phyloP scores from a whole-genome alignment of 352 stramenopile species.

The Peronospora destructor region DNA sequence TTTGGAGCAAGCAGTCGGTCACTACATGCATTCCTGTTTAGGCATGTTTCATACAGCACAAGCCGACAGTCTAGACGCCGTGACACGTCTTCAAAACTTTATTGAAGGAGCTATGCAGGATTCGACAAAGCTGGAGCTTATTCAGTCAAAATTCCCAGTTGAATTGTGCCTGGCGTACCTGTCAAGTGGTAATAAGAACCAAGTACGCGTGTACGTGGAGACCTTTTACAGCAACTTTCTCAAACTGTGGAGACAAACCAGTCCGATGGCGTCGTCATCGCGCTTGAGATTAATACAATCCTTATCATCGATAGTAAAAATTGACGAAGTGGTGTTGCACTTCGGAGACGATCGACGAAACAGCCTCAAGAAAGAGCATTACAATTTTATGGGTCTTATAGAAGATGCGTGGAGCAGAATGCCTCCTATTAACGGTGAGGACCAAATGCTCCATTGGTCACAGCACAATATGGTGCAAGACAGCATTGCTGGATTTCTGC shows the following conservation, averaged over 20 bases:
- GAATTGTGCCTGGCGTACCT: slow-evolving; percentile 46
- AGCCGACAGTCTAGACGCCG: neutral
- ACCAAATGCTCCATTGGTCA: slow-evolving; percentile 50
- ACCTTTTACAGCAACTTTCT: slow-evolving; percentile 49
- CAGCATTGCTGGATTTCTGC: slow-evolving; percentile 28
- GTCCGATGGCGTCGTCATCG: slow-evolving; percentile 31
- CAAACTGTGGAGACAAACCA: slow-evolving; percentile 55
- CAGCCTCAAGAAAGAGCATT: slow-evolving; percentile 7
- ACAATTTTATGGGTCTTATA: slow-evolving; percentile 25
- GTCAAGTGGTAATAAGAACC: slow-evolving; percentile 34
- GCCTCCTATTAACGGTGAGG: slow-evolving; percentile 41
- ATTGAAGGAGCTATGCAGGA: slow-evolving; percentile 26
- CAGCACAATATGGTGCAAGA: slow-evolving; percentile 59
- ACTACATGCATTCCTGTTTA: slow-evolving; percentile 44
- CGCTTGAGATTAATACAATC: slow-evolving; percentile 59
- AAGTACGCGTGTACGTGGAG: slow-evolving; percentile 51
- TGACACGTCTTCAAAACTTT: slow-evolving; percentile 24
- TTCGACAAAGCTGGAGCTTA: slow-evolving; percentile 27
- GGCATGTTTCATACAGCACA: slow-evolving; percentile 22
- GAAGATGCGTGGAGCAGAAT: slow-evolving; percentile 32
- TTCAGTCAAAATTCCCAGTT: slow-evolving; percentile 43
- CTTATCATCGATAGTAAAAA: slow-evolving; percentile 53
- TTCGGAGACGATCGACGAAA: slow-evolving; percentile 10
- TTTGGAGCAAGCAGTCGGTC: slow-evolving; percentile 51
- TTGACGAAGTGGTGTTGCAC: slow-evolving; percentile 43